Evolutionary conservation across 2,329 filamentous ascomycete genomes (phyloP), one percentile per base, ranked within the genome.

Genomic region (Pseudopithomyces maydicus): DNA sequence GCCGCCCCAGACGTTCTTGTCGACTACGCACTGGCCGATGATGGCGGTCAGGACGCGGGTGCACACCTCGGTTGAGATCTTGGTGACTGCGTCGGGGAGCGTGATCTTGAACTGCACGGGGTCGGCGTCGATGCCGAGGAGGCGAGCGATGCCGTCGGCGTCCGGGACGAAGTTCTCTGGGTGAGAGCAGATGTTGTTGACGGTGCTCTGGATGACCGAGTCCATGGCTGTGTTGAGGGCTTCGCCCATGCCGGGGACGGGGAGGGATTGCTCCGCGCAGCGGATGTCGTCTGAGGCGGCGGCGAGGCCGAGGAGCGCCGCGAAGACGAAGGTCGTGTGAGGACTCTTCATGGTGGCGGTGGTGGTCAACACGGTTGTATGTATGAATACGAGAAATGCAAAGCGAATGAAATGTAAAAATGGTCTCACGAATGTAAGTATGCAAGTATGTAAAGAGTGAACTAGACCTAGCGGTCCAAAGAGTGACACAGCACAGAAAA

Each of bases 111-210:
- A 35, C 15, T 42, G 36, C 48, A 51, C 14, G 17, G 29, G 48
- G 48, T 51, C 48, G 48, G 48, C 48, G 26, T 51, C 38, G 26
- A 51, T 23, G 32, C 48, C 48, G 48, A 42, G 38, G 14, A 51
- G 48, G n/a, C 23, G 26, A 22, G 48, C 17, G 26, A 51, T 43
- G 48, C 48, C 48, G 20, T 42, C 38, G 8, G 48, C 48, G n/a
- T 51, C 48, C 6, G 48, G 48, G 23, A 51, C 15, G 48, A 51
- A 43, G 38, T 51, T 51, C 48, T 51, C 48, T 15, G 48, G 48
- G 48, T 51, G 48, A 23, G 42, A 38, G 26, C 48, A 51, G 23
- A 51, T 29, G 23, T 51, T 19, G 48, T 51, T 38, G 38, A 51
- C 26, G 12, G 48, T 42, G 48, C 36, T 42, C 15, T 51, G 29